phyloP scores from a whole-genome alignment of 257 asterid species.

The Solanum okadae region DNA sequence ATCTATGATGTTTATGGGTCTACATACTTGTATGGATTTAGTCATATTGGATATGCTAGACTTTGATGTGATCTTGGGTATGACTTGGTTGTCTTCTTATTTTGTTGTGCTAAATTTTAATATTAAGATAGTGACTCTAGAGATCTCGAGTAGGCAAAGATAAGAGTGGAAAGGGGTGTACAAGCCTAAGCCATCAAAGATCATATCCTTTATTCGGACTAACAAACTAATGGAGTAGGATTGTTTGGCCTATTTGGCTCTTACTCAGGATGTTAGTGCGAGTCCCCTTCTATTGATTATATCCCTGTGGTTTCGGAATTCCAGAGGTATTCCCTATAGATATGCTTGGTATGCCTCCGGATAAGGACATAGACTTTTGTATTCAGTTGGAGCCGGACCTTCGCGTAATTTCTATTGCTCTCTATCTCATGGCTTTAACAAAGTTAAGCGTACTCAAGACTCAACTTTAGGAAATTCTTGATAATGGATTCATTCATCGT shows the following conservation, averaged over 20 bases:
- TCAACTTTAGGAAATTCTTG: background rate
- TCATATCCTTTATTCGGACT: background rate
- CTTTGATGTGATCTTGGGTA: background rate
- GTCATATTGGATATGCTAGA: no score
- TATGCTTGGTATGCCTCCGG: background rate
- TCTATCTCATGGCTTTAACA: background rate
- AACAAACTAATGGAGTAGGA: no score
- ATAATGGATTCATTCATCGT: background rate
- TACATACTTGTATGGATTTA: no score
- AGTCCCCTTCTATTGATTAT: background rate
- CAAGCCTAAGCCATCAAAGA: background rate
- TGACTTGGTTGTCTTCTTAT: background rate
- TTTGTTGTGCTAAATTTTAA: background rate
- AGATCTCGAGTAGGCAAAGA: background rate
- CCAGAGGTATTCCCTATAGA: no score
- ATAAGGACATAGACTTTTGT: background rate
- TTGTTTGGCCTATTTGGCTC: background rate
- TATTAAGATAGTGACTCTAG: background rate
- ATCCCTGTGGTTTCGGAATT: background rate
- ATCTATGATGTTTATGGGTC: no score
- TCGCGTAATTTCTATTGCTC: no score
- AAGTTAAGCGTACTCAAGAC: background rate
- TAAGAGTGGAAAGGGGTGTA: background rate
- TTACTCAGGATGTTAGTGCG: background rate
- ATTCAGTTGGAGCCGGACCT: background rate